Evolutionary conservation across 768 basidiomycete genomes (phyloP), one percentile per base, ranked within the genome.

Genomic region (Mycena rosella): DNA sequence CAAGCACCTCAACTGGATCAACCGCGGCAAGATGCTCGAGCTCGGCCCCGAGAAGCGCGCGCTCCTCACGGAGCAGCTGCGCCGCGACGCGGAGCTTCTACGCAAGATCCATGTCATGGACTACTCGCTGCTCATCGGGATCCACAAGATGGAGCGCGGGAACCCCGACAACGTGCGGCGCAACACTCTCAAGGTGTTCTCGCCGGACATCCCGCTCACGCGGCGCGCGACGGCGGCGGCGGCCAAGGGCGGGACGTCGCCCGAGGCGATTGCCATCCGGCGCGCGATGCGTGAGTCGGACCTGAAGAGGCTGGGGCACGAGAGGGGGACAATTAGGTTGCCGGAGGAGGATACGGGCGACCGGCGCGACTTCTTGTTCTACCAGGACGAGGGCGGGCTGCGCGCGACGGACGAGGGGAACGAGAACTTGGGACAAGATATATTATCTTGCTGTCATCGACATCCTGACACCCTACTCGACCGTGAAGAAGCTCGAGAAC

Each of bases 381-480:
- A 98, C 76, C 95, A 96, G 73, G 96, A 99, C 75, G 98, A 99
- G 73, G 96, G 96, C 15, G 98, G 98, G 0, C 76, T 97, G 48
- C 86, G 92, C 34, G 95, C 96, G 38, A 98, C 97, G 20, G 90
- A 96, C 77, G 96, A 98, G 73, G 79, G 78, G 11, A 97, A 99
- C 77, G 84, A 86, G 22, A 78, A 84, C 2, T 78, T 91, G 79
- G n/a, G 91, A 92, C 70, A 89, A 88, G 52, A 92, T 98, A 61
- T 98, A 97, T 78, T 98, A 98, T 78, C 83, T 98, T 13, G 97
- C 98, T 27, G 88, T 99, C 60, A 99, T 99, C 74, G 98, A 99
- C 79, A 99, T 98, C 70, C 81, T 96, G 66, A 99, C 98, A 26
- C 97, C 96, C 2, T 99, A 95, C 77, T 87, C 84, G 22, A 71